A percentile compares a stretch with the other conserved stretches of the same genome.
phyloP scores from a whole-genome alignment of 805 yeast species.

The Torulaspora gathmanii region DNA sequence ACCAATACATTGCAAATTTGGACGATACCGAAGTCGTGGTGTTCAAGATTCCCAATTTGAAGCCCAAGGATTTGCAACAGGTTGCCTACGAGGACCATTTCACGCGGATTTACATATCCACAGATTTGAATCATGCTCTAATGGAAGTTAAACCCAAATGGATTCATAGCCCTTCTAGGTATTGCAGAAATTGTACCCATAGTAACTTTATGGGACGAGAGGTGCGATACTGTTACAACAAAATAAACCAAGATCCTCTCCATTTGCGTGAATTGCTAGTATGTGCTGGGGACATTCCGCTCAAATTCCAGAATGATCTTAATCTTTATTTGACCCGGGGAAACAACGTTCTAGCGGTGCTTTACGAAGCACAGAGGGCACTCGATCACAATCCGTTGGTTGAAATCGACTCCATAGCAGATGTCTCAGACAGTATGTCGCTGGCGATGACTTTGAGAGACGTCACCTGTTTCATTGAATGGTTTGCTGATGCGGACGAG shows the following conservation, averaged over 20 bases:
- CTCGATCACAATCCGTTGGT: conserved; percentile 2
- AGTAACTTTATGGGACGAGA: conserved; percentile 21
- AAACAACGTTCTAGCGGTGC: conserved; percentile 21
- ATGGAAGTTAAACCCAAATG: conserved; percentile 36
- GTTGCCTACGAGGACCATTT: conserved; percentile 23
- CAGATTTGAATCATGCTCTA: conserved; percentile 1
- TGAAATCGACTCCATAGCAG: conserved; percentile 6
- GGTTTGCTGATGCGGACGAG: conserved; percentile 13
- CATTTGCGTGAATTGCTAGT: conserved; percentile 13
- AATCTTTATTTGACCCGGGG: conserved; percentile 19
- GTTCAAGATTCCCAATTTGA: conserved; percentile 23
- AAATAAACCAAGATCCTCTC: conserved; percentile 12
- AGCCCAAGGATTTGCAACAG: not conserved
- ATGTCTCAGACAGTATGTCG: conserved; percentile 22
- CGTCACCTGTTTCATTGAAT: conserved; percentile 35
- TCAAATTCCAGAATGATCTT: conserved; percentile 15
- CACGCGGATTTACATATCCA: conserved; percentile 19
- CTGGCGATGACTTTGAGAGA: conserved; percentile 39
- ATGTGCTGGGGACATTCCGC: conserved; percentile 10
- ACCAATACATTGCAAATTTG: conserved; percentile 1
- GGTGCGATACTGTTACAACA: conserved; percentile 25
- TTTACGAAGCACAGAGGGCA: conserved; percentile 25
- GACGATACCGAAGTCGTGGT: conserved; percentile 16
- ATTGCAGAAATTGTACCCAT: conserved; percentile 34
- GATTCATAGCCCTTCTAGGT: conserved; percentile 18